Evolutionary conservation across 1,284 basidiomycete genomes (phyloP), one percentile per base, ranked within the genome.

Genomic region (Cryptococcus hybrid): DNA sequence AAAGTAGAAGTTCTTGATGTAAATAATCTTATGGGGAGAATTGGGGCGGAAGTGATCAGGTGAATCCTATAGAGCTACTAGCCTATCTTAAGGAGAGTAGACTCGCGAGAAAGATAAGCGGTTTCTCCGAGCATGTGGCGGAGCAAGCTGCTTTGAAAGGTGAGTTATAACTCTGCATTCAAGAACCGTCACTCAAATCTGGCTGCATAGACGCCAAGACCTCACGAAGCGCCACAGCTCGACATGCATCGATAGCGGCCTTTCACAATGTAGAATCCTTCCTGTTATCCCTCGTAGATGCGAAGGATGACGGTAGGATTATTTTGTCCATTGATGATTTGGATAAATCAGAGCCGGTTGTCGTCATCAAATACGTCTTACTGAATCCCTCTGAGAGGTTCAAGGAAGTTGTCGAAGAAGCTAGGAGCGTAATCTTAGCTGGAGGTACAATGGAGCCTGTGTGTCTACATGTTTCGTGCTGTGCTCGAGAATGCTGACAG

Each of bases 371-470:
- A 68, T 99, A 97, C 70, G 89, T 97, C 64, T 85, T 95, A 39
- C 84, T 99, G n/a, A 96, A 99, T 68, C 94, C 95, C 0, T 85
- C 90, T 1, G 88, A 92, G 13, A 83, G 87, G 57, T 99, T 99
- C 74, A 81, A 82, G 53, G 88, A 90, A 38, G 83, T 99, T 1
- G 84, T 92, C 1, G 85, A 90, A 30, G 80, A 83, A 49, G 91
- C 93, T 0, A 81, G 92, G 39, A 84, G 88, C 1, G 86, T 99
- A 7, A 80, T 99, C 30, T 80, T 99, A 12, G 93, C 94, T 0
- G 95, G 95, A 7, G 95, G 95, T 2, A 99, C 95, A 0, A 98
- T 99, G 95, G 92, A 92, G 43, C 95, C 95, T 7, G 90, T 93
- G 67, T 57, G 81, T 36, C 65, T 13, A 18, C 52, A 13, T 24